Percentiles rank a stretch among this genome's conserved stretches.
These are phyloP conservation scores for Kodamaea anthophila DNA, from an alignment of 1,139 yeast species.

Conservation along the genomic window DNA sequence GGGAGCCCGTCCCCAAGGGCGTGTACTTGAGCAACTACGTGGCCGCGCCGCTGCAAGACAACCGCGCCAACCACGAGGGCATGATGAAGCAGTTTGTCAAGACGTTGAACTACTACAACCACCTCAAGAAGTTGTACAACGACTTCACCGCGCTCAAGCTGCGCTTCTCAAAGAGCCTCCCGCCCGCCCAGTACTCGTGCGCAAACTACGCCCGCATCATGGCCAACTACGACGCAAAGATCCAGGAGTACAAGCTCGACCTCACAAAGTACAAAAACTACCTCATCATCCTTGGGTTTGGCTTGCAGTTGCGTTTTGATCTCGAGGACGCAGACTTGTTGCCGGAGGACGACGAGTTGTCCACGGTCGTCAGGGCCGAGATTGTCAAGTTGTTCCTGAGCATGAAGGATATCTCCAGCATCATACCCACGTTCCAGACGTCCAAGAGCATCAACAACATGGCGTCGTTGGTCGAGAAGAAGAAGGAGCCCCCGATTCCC, in stretches of 20 bases:
- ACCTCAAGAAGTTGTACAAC: slow-evolving; percentile 32
- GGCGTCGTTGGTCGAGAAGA: slow-evolving; percentile 14
- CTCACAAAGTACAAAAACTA: slow-evolving; percentile 42
- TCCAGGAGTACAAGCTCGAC: slow-evolving; percentile 39
- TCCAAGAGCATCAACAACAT: slow-evolving; percentile 29
- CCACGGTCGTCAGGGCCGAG: slow-evolving; percentile 32
- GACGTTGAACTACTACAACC: slow-evolving; percentile 39
- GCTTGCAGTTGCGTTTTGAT: slow-evolving; percentile 42
- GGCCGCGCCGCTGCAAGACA: slow-evolving; percentile 14
- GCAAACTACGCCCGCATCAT: slow-evolving; percentile 33
- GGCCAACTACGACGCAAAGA: slow-evolving; percentile 35
- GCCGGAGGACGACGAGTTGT: slow-evolving; percentile 25
- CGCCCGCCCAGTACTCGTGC: slow-evolving; percentile 20
- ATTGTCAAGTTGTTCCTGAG: slow-evolving; percentile 31
- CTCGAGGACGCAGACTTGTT: slow-evolving; percentile 22
- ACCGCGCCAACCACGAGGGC: slow-evolving; percentile 30
- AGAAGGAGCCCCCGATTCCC: slow-evolving; percentile 3
- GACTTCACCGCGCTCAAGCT: slow-evolving; percentile 29
- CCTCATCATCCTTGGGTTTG: slow-evolving; percentile 41
- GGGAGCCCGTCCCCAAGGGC: slow-evolving; percentile 41
- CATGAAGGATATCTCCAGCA: slow-evolving; percentile 31
- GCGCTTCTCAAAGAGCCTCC: slow-evolving; percentile 26
- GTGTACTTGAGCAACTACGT: slow-evolving; percentile 36
- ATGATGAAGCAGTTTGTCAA: slow-evolving; percentile 44
- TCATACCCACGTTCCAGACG: slow-evolving; percentile 35